These are phyloP conservation scores for Erysimum cheiri DNA, from an alignment of 441 rosid species.

Conservation along the genomic window DNA sequence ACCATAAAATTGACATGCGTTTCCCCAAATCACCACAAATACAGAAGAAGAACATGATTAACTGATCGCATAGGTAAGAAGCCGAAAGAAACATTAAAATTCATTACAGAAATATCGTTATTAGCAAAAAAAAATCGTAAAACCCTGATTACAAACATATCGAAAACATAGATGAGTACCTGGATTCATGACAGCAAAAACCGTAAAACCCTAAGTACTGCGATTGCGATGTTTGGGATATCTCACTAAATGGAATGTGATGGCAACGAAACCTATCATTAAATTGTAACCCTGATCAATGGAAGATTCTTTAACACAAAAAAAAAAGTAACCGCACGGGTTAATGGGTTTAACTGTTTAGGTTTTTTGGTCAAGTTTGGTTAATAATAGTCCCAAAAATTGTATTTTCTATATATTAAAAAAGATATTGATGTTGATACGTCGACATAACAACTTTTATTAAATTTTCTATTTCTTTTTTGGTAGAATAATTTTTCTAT, in stretches of 20 bases:
- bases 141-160: neutral
- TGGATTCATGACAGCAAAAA: conserved; percentile 21
- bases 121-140: neutral
- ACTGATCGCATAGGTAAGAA: neutral
- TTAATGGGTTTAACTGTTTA: neutral
- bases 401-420: neutral
- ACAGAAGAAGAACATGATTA: neutral
- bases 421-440: too few relatives aligned
- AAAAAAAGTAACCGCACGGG: neutral
- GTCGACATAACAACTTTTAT: too few relatives aligned
- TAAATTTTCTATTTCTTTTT: too few relatives aligned
- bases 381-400: neutral
- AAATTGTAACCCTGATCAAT: neutral
- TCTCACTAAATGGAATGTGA: neutral
- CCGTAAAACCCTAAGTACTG: conserved; percentile 10
- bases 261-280: neutral
- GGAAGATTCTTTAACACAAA: neutral
- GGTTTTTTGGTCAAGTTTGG: neutral
- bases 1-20: neutral
- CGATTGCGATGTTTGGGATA: neutral
- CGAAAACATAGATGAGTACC: neutral
- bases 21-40: neutral
- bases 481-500: too few relatives aligned
- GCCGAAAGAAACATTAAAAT: neutral
- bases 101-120: too few relatives aligned